phyloP scores from a whole-genome alignment of 2,329 filamentous ascomycete species.

The Colletotrichum destructivum region DNA sequence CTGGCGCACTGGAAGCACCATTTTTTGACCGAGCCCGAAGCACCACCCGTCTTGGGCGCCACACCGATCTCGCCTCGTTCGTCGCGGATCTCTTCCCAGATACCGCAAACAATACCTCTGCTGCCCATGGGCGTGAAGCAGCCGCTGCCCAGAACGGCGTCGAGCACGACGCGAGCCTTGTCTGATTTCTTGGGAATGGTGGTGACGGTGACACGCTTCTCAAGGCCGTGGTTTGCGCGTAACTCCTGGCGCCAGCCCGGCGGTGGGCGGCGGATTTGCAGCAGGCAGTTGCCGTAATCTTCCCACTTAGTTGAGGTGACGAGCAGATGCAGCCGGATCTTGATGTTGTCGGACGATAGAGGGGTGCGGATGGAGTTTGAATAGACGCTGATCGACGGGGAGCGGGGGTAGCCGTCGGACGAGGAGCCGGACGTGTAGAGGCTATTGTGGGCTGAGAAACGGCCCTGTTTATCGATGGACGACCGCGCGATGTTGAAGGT shows the following conservation, averaged over 20 bases:
- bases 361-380: constrained; percentile 66
- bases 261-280: constrained; percentile 86
- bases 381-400: constrained; percentile 71
- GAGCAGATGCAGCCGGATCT: constrained; percentile 88
- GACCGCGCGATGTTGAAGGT: constrained; percentile 88
- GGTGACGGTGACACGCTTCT: constrained; percentile 88
- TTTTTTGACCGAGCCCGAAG: constrained; percentile 71
- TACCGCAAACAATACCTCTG: constrained; percentile 88
- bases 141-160: constrained; percentile 86
- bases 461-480: constrained; percentile 73
- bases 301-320: constrained; percentile 87
- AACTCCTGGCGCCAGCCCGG: constrained; percentile 72
- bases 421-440: constrained; percentile 74
- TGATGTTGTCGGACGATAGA: constrained; percentile 82
- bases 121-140: constrained; percentile 89
- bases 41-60: constrained; percentile 66
- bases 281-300: constrained; percentile 86
- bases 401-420: constrained; percentile 64
- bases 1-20: constrained; percentile 75
- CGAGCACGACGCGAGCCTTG: constrained; percentile 77
- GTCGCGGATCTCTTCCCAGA: constrained; percentile 84
- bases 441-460: constrained; percentile 69
- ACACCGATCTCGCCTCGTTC: constrained; percentile 70
- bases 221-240: constrained; percentile 74
- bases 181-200: constrained; percentile 76